These are phyloP conservation scores for Diplotaxis tenuifolia DNA, from an alignment of 345 rosid species.

Conservation along the genomic window DNA sequence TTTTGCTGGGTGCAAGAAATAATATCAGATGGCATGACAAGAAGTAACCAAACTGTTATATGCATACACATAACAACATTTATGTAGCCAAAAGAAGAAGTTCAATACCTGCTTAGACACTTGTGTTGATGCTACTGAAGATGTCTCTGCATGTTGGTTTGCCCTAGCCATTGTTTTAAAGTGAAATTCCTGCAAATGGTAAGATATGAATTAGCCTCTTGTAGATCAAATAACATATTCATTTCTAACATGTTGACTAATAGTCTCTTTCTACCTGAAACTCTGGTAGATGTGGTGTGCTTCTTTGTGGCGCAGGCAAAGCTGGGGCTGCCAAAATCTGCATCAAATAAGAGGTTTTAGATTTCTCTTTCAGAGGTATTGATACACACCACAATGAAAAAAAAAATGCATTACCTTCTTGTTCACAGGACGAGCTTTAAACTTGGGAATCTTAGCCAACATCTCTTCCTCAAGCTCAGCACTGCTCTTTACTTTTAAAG, in stretches of 20 bases:
- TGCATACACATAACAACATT: not conserved
- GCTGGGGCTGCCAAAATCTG: slow-evolving; percentile 79
- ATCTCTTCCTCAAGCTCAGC: slow-evolving; percentile 97
- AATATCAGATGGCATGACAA: slow-evolving; percentile 19
- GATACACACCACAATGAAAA: not conserved
- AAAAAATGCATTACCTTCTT: slow-evolving; percentile 60
- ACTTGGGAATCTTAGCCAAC: slow-evolving; percentile 94
- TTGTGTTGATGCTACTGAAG: slow-evolving; percentile 76
- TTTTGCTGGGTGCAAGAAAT: slow-evolving; percentile 39
- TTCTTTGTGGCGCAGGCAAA: slow-evolving; percentile 60
- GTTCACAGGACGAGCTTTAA: slow-evolving; percentile 93
- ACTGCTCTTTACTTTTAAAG: slow-evolving; percentile 72
- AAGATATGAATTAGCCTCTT: slow-evolving; percentile 23
- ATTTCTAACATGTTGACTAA: too few relatives aligned
- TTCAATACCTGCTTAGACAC: slow-evolving; percentile 57
- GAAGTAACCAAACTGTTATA: not conserved
- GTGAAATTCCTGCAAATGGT: slow-evolving; percentile 72
- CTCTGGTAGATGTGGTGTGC: slow-evolving; percentile 71
- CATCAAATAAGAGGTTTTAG: slow-evolving; percentile 21
- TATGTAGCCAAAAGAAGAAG: not conserved
- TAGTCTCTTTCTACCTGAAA: slow-evolving; percentile 59
- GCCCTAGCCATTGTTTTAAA: slow-evolving; percentile 80
- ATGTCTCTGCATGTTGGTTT: slow-evolving; percentile 69
- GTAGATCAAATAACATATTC: slow-evolving; percentile 3
- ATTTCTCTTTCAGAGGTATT: not conserved